Evolutionary conservation across 805 yeast genomes (phyloP).

Genomic region (Ogataea zsoltii): DNA sequence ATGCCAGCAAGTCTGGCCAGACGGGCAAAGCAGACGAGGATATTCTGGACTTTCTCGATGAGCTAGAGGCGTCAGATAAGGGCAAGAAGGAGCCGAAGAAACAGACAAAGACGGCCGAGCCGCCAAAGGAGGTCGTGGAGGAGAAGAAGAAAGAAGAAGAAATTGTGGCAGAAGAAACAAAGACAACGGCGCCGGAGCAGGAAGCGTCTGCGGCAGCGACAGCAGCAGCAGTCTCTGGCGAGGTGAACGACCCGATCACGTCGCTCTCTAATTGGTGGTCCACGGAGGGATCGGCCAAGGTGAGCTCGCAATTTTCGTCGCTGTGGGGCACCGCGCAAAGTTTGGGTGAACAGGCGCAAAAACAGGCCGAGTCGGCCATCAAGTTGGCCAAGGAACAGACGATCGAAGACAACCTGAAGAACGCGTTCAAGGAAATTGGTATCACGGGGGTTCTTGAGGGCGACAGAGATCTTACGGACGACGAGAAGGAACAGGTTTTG

Average conservation of each 20-base stretch:
- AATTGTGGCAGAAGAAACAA: background rate
- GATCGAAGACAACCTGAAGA: slow-evolving; percentile 33
- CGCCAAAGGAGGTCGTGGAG: background rate
- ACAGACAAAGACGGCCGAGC: background rate
- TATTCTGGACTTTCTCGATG: slow-evolving; percentile 60
- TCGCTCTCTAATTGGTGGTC: slow-evolving; percentile 77
- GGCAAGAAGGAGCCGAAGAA: background rate
- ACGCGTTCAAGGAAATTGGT: slow-evolving; percentile 43
- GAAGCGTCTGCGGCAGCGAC: background rate
- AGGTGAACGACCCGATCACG: slow-evolving; percentile 56
- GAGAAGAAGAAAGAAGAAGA: too few species aligned
- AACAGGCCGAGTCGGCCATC: slow-evolving; percentile 50
- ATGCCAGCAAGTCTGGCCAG: slow-evolving; percentile 16
- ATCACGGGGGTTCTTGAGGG: slow-evolving; percentile 39
- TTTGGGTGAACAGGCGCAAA: slow-evolving; percentile 43
- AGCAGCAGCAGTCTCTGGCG: slow-evolving; percentile 3
- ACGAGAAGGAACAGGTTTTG: slow-evolving; percentile 29
- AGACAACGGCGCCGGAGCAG: too few species aligned
- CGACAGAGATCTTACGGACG: slow-evolving; percentile 35
- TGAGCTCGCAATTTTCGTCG: slow-evolving; percentile 59
- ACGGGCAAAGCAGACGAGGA: slow-evolving; percentile 49
- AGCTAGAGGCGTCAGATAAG: slow-evolving; percentile 63
- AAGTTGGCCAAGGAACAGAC: slow-evolving; percentile 46
- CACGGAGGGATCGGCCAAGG: slow-evolving; percentile 64
- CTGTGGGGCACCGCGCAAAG: slow-evolving; percentile 64